These are phyloP conservation scores for Eragrostis nindensis DNA, from an alignment of 176 grass and related monocot genomes.

Conservation along the genomic window DNA sequence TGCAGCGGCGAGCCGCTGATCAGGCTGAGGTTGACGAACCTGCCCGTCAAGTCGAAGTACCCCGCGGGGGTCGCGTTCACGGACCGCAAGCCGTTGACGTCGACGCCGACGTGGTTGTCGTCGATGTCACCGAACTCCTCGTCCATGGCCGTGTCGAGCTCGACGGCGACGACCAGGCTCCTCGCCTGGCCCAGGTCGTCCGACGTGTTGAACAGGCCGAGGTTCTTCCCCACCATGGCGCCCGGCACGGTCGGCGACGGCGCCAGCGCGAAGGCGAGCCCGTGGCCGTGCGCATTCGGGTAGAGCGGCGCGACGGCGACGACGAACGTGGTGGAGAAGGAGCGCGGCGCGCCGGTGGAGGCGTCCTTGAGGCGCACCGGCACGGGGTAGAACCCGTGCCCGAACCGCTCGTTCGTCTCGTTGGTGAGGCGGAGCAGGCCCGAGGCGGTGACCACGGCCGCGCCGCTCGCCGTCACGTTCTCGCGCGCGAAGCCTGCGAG, in stretches of 20 bases:
- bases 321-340: slow-evolving; percentile 78
- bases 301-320: slow-evolving; percentile 50
- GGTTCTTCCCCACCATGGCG: slow-evolving; percentile 39
- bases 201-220: slow-evolving; percentile 57
- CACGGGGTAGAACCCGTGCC: slow-evolving; percentile 57
- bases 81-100: slow-evolving; percentile 52
- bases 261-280: slow-evolving; percentile 61
- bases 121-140: slow-evolving; percentile 49
- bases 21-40: slow-evolving; percentile 1
- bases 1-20: slow-evolving; percentile 35
- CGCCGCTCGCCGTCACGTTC: slow-evolving; percentile 35
- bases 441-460: slow-evolving; percentile 38
- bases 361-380: slow-evolving; percentile 48
- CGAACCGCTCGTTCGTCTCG: slow-evolving; percentile 41
- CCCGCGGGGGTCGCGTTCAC: not conserved
- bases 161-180: slow-evolving; percentile 61
- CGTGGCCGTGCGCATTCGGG: slow-evolving; percentile 58
- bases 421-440: slow-evolving; percentile 61
- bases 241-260: slow-evolving; percentile 32
- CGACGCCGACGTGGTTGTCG: slow-evolving; percentile 69
- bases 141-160: slow-evolving; percentile 62
- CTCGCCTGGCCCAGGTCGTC: not conserved
- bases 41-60: not conserved
- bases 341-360: slow-evolving; percentile 35
- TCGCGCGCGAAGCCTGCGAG: slow-evolving; percentile 40